Base-by-base conservation (phyloP, 805 yeast species). In the Allodekkera sacchari region DNA sequence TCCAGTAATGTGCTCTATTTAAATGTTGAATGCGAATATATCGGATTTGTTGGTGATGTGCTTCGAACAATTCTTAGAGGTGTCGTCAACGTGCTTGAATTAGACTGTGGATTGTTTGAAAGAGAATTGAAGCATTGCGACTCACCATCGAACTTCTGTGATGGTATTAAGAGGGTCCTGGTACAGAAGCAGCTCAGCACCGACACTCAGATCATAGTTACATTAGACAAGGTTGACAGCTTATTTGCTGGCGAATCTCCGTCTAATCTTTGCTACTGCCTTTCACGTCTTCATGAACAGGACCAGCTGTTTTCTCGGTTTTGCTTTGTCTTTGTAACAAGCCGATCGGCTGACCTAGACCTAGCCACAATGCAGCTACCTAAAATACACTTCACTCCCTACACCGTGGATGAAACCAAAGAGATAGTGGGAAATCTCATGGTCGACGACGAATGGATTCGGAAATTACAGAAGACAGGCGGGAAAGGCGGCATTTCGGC, bases 191-290 rank as follows among this genome's bases (percentile, higher is more conserved):
- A n/a, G n/a, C n/a, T n/a, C n/a, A n/a, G n/a, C n/a, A n/a, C n/a
- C 4, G 25, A 34, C 8, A 52, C 50, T 7, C 68, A 59, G 4
- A 64, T 67, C 27, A 59, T 70, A 7, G 44, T 71, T 26, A 66
- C 71, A 2, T 48, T 71, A 9, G 77, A 71, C 41, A 47, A 63
- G 4, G 50, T 71, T 12, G 77, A 71, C 43, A 30, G 37, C 14
- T 32, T 55, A 13, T 63, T 60, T 25, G 60, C 66, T 19, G 28
- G 24, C 11, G 51, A 50, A 18, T 38, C 42, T 20, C 55, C 63
- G 0, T 52, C 56, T n/a, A 66, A 59, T 12, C 37, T 70, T 13
- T 54, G 63, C 27, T 42, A 55, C 14, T 59, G 66, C 1, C 59
- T 71, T 34, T 41, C 63, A 1, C 49, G 57, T 37, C 39, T 71